A percentile compares a stretch with the other conserved stretches of the same genome.
phyloP scores from a whole-genome alignment of 495 filamentous ascomycete genomes.

The Pseudomonodictys pantanalensis region DNA sequence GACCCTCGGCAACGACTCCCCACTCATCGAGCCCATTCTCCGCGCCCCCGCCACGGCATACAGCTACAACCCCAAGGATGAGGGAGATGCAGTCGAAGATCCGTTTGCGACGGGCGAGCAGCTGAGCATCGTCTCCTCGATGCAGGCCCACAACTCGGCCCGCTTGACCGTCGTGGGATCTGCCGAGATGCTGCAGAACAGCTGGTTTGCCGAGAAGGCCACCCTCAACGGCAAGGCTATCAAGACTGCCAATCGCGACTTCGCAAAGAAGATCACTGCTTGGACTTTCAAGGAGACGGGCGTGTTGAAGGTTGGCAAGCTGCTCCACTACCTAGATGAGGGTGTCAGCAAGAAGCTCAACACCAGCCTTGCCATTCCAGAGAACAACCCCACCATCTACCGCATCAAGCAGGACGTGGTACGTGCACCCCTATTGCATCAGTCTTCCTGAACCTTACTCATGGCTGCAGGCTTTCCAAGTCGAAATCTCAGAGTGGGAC shows the following conservation, averaged over 20 bases:
- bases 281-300: constrained; percentile 96
- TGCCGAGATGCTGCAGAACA: constrained; percentile 79
- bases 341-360: constrained; percentile 45
- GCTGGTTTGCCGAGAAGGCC: constrained; percentile 85
- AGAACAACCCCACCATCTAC: constrained; percentile 83
- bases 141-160: constrained; percentile 92
- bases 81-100: constrained; percentile 68
- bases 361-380: constrained; percentile 30
- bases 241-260: constrained; percentile 78
- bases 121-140: constrained; percentile 71
- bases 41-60: constrained; percentile 80
- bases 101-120: constrained; percentile 81
- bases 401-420: constrained; percentile 96
- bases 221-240: constrained; percentile 40
- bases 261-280: constrained; percentile 73
- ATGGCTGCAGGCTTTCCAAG: constrained; percentile 67
- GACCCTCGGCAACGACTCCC: constrained; percentile 68
- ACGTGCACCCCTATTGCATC: constrained; percentile 46
- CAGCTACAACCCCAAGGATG: constrained; percentile 91
- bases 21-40: constrained; percentile 76
- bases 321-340: constrained; percentile 75
- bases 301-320: constrained; percentile 77
- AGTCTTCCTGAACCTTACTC: constrained; percentile 24
- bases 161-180: constrained; percentile 84
- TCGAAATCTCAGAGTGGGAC: constrained; percentile 81